Evolutionary conservation across 495 filamentous ascomycete genomes (phyloP).

Genomic region (Aspergillus bertholletiae): DNA sequence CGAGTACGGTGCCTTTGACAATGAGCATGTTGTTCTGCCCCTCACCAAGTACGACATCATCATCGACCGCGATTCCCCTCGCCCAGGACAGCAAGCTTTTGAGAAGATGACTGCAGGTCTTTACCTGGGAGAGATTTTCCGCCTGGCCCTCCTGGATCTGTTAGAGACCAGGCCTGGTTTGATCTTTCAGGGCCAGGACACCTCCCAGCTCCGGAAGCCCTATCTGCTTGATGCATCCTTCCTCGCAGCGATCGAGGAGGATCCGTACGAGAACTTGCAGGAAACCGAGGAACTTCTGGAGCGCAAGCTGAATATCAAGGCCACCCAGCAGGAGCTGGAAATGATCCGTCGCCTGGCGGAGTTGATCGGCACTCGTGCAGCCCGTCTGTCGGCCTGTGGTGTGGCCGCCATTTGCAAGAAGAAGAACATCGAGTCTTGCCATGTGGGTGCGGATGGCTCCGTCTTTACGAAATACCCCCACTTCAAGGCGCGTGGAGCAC

Average conservation of each 20-base stretch:
- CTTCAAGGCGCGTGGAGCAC: conserved; percentile 87
- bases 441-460: conserved; percentile 92
- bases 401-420: conserved; percentile 94
- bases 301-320: conserved; percentile 62
- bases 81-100: conserved; percentile 92
- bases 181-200: conserved; percentile 82
- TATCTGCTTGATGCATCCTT: conserved; percentile 91
- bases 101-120: conserved; percentile 98
- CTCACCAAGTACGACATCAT: conserved; percentile 78
- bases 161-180: conserved; percentile 70
- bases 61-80: conserved; percentile 89
- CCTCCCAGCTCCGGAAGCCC: conserved; percentile 69
- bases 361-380: conserved; percentile 90
- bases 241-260: conserved; percentile 92
- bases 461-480: conserved; percentile 99
- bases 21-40: conserved; percentile 89
- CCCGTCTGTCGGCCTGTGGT: conserved; percentile 88
- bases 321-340: conserved; percentile 74
- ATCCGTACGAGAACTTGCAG: conserved; percentile 89
- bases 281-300: conserved; percentile 81
- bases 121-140: conserved; percentile 94
- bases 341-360: conserved; percentile 84
- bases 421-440: conserved; percentile 82
- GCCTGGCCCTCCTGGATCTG: conserved; percentile 81
- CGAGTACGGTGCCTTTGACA: conserved; percentile 98